phyloP scores from a whole-genome alignment of 805 yeast genomes.

The Cyberlindnera samutprakarnensis region DNA sequence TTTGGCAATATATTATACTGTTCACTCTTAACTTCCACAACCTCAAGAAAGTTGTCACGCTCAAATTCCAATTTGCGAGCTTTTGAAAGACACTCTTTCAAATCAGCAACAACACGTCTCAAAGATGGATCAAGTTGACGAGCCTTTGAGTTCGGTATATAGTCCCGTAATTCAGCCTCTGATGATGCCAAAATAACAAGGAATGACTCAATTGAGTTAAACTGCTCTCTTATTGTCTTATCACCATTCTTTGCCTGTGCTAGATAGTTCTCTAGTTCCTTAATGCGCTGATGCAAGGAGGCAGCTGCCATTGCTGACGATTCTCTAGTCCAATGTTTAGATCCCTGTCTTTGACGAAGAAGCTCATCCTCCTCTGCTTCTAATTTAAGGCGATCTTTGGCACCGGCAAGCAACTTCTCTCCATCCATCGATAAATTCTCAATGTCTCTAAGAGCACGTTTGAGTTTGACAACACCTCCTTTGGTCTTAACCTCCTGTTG shows the following conservation, averaged over 20 bases:
- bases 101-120: conserved; percentile 27
- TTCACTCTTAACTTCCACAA: conserved; percentile 36
- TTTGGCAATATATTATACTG: conserved; percentile 45
- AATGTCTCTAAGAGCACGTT: conserved; percentile 38
- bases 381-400: conserved; percentile 35
- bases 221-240: conserved; percentile 37
- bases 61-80: conserved; percentile 30
- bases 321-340: conserved; percentile 44
- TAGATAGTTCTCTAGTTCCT: conserved; percentile 40
- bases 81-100: conserved; percentile 22
- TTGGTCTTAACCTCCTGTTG: conserved; percentile 42
- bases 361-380: conserved; percentile 52
- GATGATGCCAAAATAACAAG: conserved; percentile 37
- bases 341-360: conserved; percentile 44
- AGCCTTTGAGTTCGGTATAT: conserved; percentile 26
- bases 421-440: conserved; percentile 34
- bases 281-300: conserved; percentile 31
- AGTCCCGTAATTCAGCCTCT: conserved; percentile 19
- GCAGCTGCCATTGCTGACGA: conserved; percentile 38
- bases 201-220: conserved; percentile 38
- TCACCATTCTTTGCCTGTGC: conserved; percentile 59
- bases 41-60: conserved; percentile 33
- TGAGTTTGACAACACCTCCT: conserved; percentile 45
- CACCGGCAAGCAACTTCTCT: conserved; percentile 34
- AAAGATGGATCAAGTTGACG: conserved; percentile 27